Conservation (phyloP, 2,329 filamentous ascomycete species). For the Colletotrichum theobromicola region DNA sequence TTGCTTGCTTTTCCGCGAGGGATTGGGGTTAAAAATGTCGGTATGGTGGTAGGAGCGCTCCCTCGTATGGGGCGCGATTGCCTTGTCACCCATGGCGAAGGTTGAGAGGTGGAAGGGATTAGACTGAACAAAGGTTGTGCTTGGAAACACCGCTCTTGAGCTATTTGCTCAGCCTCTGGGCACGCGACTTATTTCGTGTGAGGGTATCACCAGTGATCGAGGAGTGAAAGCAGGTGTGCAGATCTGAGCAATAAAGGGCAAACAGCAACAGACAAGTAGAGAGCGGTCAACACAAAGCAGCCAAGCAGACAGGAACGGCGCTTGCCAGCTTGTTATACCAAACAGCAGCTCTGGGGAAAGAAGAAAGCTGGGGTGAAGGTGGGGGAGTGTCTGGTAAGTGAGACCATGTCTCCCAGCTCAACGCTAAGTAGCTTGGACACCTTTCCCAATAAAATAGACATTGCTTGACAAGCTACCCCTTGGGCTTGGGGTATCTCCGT, state of each 20-base stretch:
- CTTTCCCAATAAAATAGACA: conserved; percentile 2
- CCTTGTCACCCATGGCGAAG: conserved; percentile 17
- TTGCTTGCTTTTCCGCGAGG: conserved; percentile 17
- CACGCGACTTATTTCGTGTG: not conserved
- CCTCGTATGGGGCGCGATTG: conserved; percentile 22
- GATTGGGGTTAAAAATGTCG: conserved; percentile 11
- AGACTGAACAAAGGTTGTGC: not conserved
- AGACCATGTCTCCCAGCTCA: conserved; percentile 18
- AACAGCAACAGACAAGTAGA: conserved; percentile 7
- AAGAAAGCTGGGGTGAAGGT: conserved; percentile 18
- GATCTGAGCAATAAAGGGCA: conserved; percentile 3
- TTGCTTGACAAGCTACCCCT: conserved; percentile 10
- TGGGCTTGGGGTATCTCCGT: conserved; percentile 8
- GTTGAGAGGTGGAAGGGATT: not conserved
- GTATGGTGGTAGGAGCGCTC: conserved; percentile 21
- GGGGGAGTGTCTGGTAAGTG: conserved; percentile 18
- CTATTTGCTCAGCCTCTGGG: not conserved
- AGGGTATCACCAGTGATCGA: conserved; percentile 1
- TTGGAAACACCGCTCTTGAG: not conserved
- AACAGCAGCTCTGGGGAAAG: not conserved
- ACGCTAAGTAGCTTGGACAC: not conserved
- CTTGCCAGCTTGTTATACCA: conserved; percentile 19
- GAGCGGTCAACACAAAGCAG: conserved; percentile 5
- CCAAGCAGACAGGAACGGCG: not conserved
- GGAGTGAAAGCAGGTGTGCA: not conserved